Conservation (phyloP, 257 asterid genomes). For the Solanum chmielewskii region DNA sequence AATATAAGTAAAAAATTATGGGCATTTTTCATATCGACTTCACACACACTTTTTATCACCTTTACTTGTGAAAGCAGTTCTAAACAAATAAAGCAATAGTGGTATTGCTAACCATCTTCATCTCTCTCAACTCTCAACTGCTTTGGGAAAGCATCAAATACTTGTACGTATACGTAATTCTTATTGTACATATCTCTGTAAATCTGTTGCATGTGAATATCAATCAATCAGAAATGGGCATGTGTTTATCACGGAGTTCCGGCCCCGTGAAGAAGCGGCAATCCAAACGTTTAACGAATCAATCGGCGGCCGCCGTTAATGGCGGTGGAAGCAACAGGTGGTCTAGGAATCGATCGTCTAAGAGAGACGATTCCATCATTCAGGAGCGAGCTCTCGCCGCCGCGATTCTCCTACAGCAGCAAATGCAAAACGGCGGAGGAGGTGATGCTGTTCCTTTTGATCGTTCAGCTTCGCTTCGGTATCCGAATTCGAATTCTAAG, state of each 20-base stretch:
- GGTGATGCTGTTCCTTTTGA: conserved; percentile 41
- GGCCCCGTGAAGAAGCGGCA: conserved; percentile 28
- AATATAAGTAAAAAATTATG: neutral
- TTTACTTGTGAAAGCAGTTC: neutral
- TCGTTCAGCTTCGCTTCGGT: conserved; percentile 82
- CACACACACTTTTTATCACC: neutral
- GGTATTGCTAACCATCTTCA: neutral
- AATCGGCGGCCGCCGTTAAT: conserved; percentile 26
- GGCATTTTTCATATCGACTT: neutral
- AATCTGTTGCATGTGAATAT: conserved; percentile 14
- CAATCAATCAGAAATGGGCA: conserved; percentile 41
- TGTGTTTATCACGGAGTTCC: conserved; percentile 59
- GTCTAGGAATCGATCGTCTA: conserved; percentile 55
- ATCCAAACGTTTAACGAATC: conserved; percentile 38
- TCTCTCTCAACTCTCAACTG: neutral
- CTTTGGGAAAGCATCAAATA: neutral
- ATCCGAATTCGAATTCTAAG: conserved; percentile 40
- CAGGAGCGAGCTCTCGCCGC: conserved; percentile 88
- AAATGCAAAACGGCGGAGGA: conserved; percentile 47
- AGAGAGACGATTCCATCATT: conserved; percentile 54
- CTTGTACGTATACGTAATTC: neutral
- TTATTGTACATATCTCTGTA: neutral
- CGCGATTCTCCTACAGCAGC: conserved; percentile 87
- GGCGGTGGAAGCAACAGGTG: conserved; percentile 62
- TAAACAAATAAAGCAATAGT: neutral